Base-by-base conservation (phyloP, 2,329 filamentous ascomycete genomes). In the Venturia nashicola region DNA sequence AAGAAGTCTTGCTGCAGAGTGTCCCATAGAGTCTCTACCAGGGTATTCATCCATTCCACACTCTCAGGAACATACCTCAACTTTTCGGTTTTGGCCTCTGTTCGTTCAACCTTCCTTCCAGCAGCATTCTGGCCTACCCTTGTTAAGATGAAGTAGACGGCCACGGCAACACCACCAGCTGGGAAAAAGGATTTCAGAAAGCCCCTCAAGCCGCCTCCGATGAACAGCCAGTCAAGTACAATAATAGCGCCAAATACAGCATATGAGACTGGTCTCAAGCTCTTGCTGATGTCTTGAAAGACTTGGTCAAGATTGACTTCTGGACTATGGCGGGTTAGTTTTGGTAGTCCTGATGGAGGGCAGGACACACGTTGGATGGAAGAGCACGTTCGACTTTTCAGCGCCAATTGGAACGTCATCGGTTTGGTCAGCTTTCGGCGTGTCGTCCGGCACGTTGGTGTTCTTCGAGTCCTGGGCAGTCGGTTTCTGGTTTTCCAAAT, bases 301-400 rank as follows among this genome's bases (percentile, higher is more conserved):
- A 57, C 51, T n/a, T 36, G 51, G 39, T 57, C 51, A n/a, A 57
- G 51, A n/a, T 57, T 57, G 51, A 57, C 51, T 3, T 57, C 20
- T 51, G 46, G 46, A 9, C 46, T 51, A 23, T 16, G 2, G 11
- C 3, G 12, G 1, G 20, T 51, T 27, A 51, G 46, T 20, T 27
- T 27, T 5, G 4, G 14, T 20, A n/a, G n/a, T 5, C 6, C 20
- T 46, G 44, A 16, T 5, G 8, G 7, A 27, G 20, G 20, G 9
- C 8, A 51, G 4, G 4, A 27, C 46, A 27, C 20, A 51, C 46
- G 51, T 57, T 27, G 51, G 51, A 9, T 57, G 51, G 16, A 57
- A 57, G 9, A 57, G 51, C 32, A 57, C 51, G 27, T 57, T 57
- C 3, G 51, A 57, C 18, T 57, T 57, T 20, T 57, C 51, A 36